These are phyloP conservation scores for Saccharomyces jurei DNA, from an alignment of 805 yeast genomes.

Conservation along the genomic window DNA sequence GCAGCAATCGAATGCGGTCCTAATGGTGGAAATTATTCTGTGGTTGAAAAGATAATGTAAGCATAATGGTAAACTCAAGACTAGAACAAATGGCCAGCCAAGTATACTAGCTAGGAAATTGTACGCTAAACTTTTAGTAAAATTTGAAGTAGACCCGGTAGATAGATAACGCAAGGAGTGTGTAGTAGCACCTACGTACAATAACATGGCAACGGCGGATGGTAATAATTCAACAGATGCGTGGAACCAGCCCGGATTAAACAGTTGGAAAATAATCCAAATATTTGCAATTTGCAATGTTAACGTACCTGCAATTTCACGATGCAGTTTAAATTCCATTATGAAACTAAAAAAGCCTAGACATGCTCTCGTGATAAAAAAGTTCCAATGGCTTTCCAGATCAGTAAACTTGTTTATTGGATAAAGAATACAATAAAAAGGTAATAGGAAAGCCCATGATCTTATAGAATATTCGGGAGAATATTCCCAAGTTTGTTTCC, in stretches of 20 bases:
- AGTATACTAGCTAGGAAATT: conserved; percentile 57
- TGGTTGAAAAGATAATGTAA: conserved; percentile 29
- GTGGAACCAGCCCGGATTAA: conserved; percentile 80
- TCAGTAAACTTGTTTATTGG: conserved; percentile 25
- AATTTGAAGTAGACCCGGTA: conserved; percentile 14
- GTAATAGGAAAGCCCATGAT: conserved; percentile 71
- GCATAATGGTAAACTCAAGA: conserved; percentile 54
- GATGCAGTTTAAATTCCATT: conserved; percentile 38
- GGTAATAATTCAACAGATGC: conserved; percentile 84
- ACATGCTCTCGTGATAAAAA: conserved; percentile 20
- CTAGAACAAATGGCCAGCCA: conserved; percentile 88
- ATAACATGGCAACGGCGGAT: conserved; percentile 63
- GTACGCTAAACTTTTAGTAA: conserved; percentile 22
- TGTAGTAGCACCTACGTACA: conserved; percentile 28
- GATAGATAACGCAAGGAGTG: conserved; percentile 24
- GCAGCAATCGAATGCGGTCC: conserved; percentile 23
- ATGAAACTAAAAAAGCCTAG: conserved; percentile 22
- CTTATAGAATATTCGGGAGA: conserved; percentile 84
- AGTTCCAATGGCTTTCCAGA: conserved; percentile 18
- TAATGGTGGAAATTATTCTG: conserved; percentile 19
- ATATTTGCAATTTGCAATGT: conserved; percentile 38
- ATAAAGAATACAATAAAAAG: conserved; percentile 25
- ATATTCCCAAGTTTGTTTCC: conserved; percentile 94
- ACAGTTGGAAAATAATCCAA: conserved; percentile 54
- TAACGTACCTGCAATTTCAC: conserved; percentile 18